Base-by-base conservation (phyloP, 169 alveolate genomes). In the Amoebophrya sp. region DNA sequence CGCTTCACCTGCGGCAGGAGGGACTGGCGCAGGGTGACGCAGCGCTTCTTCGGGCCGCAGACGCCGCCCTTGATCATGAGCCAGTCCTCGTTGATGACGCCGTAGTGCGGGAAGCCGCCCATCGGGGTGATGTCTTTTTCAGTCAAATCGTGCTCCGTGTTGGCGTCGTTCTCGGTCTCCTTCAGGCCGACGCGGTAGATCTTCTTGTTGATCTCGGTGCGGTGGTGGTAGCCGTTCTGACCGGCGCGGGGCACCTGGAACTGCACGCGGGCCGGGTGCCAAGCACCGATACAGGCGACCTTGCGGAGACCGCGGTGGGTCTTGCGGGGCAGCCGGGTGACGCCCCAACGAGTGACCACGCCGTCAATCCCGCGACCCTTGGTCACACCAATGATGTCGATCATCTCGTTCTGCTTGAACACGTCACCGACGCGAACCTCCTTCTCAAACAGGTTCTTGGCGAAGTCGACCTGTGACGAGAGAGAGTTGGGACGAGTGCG, bases 201-300 rank as follows among this genome's bases (percentile, higher is more conserved):
- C 97, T 98, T 98, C 97, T 99, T 98, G 97, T 99, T 98, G 95
- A 98, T 97, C 95, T 99, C 99, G 87, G 99, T 98, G 92, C 99
- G 97, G 95, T 98, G 99, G 95, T 97, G 98, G 95, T 98, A 99
- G 50, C 99, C 99, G 93, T 96, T 96, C 96, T 99, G 99, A 92
- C 99, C 99, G 45, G 99, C 98, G 90, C 99, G 97, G 67, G 99
- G 99, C 89, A 98, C 99, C 91, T 99, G 99, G 97, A 98, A 99
- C 95, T 98, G 99, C 89, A 99, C 99, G 69, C 99, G 96, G 48
- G 99, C 99, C 88, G 99, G 99, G 96, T 99, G 99, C 99, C 99
- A 99, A n/a, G 99, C 98, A 89, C 99, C 99, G 92, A 99, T 98
- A 95, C 99, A 99, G 38, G 99, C 99, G 88, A 99, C 99, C 97